phyloP scores from a whole-genome alignment of 352 stramenopile species.

The Phytophthora foliorum region DNA sequence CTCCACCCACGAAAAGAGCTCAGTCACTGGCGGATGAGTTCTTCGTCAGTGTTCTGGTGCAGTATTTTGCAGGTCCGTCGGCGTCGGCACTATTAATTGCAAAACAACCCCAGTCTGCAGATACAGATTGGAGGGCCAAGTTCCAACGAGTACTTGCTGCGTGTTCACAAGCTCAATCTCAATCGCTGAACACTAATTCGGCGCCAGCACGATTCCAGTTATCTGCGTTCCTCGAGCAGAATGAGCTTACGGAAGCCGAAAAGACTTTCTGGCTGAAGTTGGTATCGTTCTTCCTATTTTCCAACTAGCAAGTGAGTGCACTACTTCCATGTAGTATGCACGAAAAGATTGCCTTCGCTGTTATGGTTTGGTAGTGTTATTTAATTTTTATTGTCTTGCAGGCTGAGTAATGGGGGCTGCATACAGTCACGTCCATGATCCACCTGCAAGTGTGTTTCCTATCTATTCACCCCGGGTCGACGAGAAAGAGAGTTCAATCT shows the following conservation, averaged over 20 bases:
- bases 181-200: background rate
- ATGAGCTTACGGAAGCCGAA: conserved; percentile 44
- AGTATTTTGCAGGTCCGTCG: conserved; percentile 47
- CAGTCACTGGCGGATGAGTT: conserved; percentile 29
- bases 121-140: conserved; percentile 49
- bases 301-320: conserved; percentile 14
- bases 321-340: background rate
- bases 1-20: background rate
- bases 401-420: conserved; percentile 12
- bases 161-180: conserved; percentile 24
- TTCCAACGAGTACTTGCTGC: conserved; percentile 41
- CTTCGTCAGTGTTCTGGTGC: conserved; percentile 35
- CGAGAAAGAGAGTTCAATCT: conserved; percentile 21
- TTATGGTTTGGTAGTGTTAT: conserved; percentile 44
- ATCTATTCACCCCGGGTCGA: conserved; percentile 43
- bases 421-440: conserved; percentile 10
- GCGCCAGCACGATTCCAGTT: conserved; percentile 40
- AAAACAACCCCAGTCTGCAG: conserved; percentile 6
- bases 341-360: conserved; percentile 10
- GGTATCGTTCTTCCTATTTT: conserved; percentile 73
- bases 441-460: conserved; percentile 44
- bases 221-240: conserved; percentile 40
- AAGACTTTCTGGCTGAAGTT: conserved; percentile 68
- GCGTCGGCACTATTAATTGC: conserved; percentile 16
- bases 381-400: conserved; percentile 48